A percentile compares a stretch with the other conserved stretches of the same genome.
These are phyloP conservation scores for Acarospora socialis DNA, from an alignment of 2,329 filamentous ascomycete species.

Conservation along the genomic window DNA sequence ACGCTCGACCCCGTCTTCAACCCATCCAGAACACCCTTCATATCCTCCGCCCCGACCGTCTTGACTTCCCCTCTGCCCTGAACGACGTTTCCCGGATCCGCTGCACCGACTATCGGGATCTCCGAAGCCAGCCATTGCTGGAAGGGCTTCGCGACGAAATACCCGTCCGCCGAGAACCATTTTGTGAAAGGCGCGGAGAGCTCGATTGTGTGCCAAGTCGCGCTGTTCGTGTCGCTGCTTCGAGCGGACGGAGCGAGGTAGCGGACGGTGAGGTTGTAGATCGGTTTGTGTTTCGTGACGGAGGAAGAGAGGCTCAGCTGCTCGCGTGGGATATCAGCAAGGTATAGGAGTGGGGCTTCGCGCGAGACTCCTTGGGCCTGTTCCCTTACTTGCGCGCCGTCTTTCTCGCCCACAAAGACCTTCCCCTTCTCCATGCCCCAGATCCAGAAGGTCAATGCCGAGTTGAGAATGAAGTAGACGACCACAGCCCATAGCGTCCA, in stretches of 20 bases:
- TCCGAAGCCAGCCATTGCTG: slow-evolving; percentile 47
- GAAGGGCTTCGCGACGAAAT: slow-evolving; percentile 46
- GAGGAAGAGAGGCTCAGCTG: slow-evolving; percentile 41
- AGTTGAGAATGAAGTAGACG: slow-evolving; percentile 67
- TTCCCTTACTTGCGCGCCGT: slow-evolving; percentile 54
- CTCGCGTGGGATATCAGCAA: not conserved
- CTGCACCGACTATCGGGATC: slow-evolving; percentile 39
- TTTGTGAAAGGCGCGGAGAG: slow-evolving; percentile 43
- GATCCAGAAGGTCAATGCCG: slow-evolving; percentile 68
- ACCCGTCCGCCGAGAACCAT: slow-evolving; percentile 45
- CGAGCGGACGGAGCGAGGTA: slow-evolving; percentile 24
- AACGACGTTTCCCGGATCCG: slow-evolving; percentile 18
- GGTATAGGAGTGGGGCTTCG: slow-evolving; percentile 1
- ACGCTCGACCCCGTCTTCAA: slow-evolving; percentile 6
- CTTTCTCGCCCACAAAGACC: slow-evolving; percentile 62
- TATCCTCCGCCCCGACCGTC: not conserved
- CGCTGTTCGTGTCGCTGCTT: too few species aligned
- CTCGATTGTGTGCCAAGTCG: slow-evolving; percentile 32
- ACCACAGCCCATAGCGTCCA: slow-evolving; percentile 69
- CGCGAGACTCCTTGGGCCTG: slow-evolving; percentile 13
- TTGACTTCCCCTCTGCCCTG: not conserved
- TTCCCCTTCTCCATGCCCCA: slow-evolving; percentile 66
- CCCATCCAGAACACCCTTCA: slow-evolving; percentile 4
- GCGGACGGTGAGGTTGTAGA: slow-evolving; percentile 59
- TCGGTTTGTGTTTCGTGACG: slow-evolving; percentile 64